Base-by-base conservation (phyloP, 1,284 basidiomycete genomes). In the Marasmius sp. region DNA sequence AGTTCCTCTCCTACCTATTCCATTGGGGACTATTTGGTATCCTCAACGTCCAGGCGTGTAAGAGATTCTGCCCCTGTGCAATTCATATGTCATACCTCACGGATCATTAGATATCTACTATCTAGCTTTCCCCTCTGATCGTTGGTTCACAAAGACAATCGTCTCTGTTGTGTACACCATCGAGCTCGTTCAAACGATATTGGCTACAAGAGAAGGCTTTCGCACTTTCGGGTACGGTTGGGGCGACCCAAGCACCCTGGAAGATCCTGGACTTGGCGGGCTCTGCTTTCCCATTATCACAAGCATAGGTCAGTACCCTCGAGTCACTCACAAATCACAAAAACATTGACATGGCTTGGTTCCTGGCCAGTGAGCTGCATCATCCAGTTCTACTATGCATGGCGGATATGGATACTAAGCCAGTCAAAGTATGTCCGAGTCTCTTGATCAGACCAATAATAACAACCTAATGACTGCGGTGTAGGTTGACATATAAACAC, bases 351-450 rank as follows among this genome's bases (percentile, higher is more conserved):
- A 20, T 27, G 45, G 5, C 16, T 16, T n/a, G n/a, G 52, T 3
- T 38, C 12, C 38, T 1, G 18, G 2, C 16, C 54, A 72, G 71
- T 72, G 49, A 69, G 68, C 51, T 64, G 63, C 45, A 60, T 64
- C 33, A 67, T 67, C 6, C 74, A 75, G 54, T 57, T 70, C 3
- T 75, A 73, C 65, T 73, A 65, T 57, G 67, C 67, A n/a, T 73
- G 71, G 67, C 54, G 72, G 67, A 52, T 60, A n/a, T 53, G 59
- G 48, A 18, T 60, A 8, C 36, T 53, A 6, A 14, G 39, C 52
- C 58, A 33, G 39, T 48, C 34, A 34, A 50, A 12, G 6, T 39
- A 59, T 39, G 11, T 27, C 27, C 27, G 27, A 27, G 27, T 27
- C 27, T 27, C 27, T 27, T 5, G 27, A 49, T 43, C 33, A 6